Conservation (phyloP, 805 yeast species). For the Metschnikowia peoriensis region DNA sequence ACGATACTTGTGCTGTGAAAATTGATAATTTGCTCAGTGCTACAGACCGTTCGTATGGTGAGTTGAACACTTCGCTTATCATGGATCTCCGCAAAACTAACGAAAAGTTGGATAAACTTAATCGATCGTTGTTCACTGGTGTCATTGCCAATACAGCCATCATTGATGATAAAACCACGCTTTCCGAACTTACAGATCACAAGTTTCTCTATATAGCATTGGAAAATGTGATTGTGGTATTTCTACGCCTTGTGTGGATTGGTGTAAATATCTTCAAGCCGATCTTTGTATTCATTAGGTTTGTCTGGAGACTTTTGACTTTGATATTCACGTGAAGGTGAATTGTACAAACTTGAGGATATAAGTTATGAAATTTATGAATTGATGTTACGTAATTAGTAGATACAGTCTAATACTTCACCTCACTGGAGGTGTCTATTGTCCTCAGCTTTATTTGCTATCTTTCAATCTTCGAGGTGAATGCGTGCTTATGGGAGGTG, state of each 20-base stretch:
- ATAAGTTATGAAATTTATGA: not conserved
- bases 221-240: constrained; percentile 52
- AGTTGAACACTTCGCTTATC: constrained; percentile 68
- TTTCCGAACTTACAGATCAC: constrained; percentile 32
- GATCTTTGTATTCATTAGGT: constrained; percentile 21
- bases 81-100: constrained; percentile 55
- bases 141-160: constrained; percentile 13
- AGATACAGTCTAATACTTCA: too few relatives aligned
- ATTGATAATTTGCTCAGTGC: constrained; percentile 60
- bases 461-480: too few relatives aligned
- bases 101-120: constrained; percentile 47
- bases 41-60: constrained; percentile 70
- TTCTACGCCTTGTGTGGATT: constrained; percentile 57
- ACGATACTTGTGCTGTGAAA: constrained; percentile 47
- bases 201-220: constrained; percentile 41
- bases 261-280: constrained; percentile 47
- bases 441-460: too few relatives aligned
- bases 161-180: constrained; percentile 21
- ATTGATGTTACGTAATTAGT: not conserved
- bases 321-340: not conserved
- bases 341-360: not conserved
- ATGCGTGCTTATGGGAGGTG: too few relatives aligned
- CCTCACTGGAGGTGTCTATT: too few relatives aligned
- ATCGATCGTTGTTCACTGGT: constrained; percentile 32
- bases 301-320: constrained; percentile 13